These are phyloP conservation scores for Chenopodium quinoa DNA, from an alignment of 148 eudicot genomes.

Conservation along the genomic window DNA sequence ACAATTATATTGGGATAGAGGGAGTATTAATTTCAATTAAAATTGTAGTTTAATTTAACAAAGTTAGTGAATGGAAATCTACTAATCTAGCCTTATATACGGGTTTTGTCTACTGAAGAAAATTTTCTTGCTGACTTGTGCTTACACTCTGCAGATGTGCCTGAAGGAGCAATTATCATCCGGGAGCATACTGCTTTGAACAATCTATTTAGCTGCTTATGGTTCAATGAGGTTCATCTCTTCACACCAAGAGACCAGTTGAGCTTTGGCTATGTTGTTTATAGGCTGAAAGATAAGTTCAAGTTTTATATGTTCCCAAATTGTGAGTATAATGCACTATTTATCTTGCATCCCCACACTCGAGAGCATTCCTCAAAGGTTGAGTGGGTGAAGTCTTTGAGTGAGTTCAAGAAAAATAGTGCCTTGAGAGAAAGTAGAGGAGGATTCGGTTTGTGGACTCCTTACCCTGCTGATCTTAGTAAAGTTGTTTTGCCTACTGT, in stretches of 20 bases:
- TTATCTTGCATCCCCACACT: slow-evolving; percentile 78
- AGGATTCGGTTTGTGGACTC: slow-evolving; percentile 96
- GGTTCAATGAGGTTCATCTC: slow-evolving; percentile 98
- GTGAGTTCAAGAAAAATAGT: slow-evolving; percentile 66
- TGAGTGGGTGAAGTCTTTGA: slow-evolving; percentile 84
- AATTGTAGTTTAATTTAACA: not conserved
- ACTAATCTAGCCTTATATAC: not conserved
- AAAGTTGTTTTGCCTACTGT: slow-evolving; percentile 74
- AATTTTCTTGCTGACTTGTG: slow-evolving; percentile 1
- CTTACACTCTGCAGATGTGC: slow-evolving; percentile 68
- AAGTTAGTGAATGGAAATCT: not conserved
- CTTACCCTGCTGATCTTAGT: slow-evolving; percentile 76
- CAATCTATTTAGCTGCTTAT: slow-evolving; percentile 87
- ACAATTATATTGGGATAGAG: too few species aligned
- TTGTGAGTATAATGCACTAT: slow-evolving; percentile 85
- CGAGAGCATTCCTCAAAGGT: slow-evolving; percentile 92
- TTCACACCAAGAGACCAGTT: slow-evolving; percentile 97
- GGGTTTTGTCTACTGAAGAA: not conserved
- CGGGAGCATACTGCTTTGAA: slow-evolving; percentile 85
- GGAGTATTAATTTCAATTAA: not conserved
- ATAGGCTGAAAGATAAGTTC: slow-evolving; percentile 61
- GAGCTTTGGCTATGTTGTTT: slow-evolving; percentile 90
- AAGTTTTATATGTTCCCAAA: slow-evolving; percentile 88
- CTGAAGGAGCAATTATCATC: slow-evolving; percentile 92
- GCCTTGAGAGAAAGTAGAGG: slow-evolving; percentile 74